A percentile compares a stretch with the other conserved stretches of the same genome.
These are phyloP conservation scores for Oleoguttula mirabilis DNA, from an alignment of 495 filamentous ascomycete species.

Conservation along the genomic window DNA sequence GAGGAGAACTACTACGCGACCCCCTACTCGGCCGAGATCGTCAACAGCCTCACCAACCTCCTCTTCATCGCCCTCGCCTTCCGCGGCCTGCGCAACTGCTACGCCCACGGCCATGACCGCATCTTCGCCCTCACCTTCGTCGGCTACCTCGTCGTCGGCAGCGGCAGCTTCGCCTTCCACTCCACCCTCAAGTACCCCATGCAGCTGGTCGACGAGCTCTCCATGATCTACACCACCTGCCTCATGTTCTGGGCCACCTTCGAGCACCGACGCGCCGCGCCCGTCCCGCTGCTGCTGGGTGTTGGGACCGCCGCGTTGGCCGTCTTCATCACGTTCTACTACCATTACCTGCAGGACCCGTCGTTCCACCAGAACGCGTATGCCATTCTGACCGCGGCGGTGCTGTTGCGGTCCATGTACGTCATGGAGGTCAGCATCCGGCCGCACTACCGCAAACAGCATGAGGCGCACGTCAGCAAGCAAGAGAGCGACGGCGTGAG, in stretches of 20 bases:
- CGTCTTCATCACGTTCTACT: constrained; percentile 78
- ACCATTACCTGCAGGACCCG: constrained; percentile 87
- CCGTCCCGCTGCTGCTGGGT: constrained; percentile 47
- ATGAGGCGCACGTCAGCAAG: constrained; percentile 26
- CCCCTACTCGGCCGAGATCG: constrained; percentile 31
- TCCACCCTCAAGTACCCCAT: constrained; percentile 55
- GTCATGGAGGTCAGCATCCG: constrained; percentile 78
- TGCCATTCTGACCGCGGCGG: constrained; percentile 61
- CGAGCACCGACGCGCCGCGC: constrained; percentile 50
- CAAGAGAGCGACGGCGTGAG: constrained; percentile 17
- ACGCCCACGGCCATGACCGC: constrained; percentile 28
- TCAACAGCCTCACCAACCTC: constrained; percentile 34
- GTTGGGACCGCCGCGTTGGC: constrained; percentile 49
- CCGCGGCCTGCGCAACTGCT: constrained; percentile 29
- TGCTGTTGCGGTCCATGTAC: constrained; percentile 73
- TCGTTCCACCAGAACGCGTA: constrained; percentile 87
- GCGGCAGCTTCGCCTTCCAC: constrained; percentile 33
- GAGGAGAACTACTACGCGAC: constrained; percentile 53
- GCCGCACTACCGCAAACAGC: constrained; percentile 30
- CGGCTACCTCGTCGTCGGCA: constrained; percentile 32
- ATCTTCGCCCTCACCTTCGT: constrained; percentile 32
- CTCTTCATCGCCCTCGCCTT: constrained; percentile 30
- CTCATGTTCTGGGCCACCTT: constrained; percentile 87
- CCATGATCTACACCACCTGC: constrained; percentile 96
- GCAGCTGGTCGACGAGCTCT: constrained; percentile 93